Evolutionary conservation across 108 stramenopile genomes (phyloP).

Genomic region (Fragilaria crotonensis): DNA sequence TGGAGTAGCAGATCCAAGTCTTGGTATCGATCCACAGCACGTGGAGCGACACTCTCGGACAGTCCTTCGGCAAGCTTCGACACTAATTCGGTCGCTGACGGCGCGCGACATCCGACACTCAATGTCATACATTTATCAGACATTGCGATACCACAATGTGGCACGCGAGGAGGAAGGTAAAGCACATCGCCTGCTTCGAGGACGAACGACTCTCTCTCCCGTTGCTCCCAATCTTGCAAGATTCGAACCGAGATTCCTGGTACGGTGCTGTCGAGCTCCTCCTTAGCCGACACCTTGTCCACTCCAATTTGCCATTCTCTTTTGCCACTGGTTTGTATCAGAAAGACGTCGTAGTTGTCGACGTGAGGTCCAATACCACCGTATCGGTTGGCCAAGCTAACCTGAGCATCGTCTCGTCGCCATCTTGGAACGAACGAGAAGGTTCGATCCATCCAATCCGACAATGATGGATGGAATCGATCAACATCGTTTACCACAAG

Average conservation of each 20-base stretch:
- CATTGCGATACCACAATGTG: conserved; percentile 78
- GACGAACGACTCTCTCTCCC: conserved; percentile 18
- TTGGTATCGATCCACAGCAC: conserved; percentile 32
- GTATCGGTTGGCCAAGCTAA: conserved; percentile 52
- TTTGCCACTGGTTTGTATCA: conserved; percentile 77
- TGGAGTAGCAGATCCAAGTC: conserved; percentile 30
- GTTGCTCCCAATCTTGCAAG: conserved; percentile 22
- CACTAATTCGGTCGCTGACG: conserved; percentile 68
- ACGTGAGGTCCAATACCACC: too few species aligned
- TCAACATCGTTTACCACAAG: conserved; percentile 84
- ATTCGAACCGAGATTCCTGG: conserved; percentile 68
- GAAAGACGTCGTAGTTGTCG: conserved; percentile 94
- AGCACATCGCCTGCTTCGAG: conserved; percentile 82
- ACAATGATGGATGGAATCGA: conserved; percentile 51
- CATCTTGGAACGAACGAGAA: too few species aligned
- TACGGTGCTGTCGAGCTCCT: conserved; percentile 52
- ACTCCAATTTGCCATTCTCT: conserved; percentile 68
- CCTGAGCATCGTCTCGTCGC: conserved; percentile 86
- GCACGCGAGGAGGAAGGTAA: conserved; percentile 87
- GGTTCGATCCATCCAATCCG: conserved; percentile 66
- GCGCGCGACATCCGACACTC: conserved; percentile 79
- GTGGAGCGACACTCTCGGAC: conserved; percentile 22
- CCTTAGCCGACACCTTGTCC: conserved; percentile 26
- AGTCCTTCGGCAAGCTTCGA: conserved; percentile 52
- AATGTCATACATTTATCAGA: conserved; percentile 74